Conservation (phyloP, 495 filamentous ascomycete genomes). For the Aspergillus ellipticus region DNA sequence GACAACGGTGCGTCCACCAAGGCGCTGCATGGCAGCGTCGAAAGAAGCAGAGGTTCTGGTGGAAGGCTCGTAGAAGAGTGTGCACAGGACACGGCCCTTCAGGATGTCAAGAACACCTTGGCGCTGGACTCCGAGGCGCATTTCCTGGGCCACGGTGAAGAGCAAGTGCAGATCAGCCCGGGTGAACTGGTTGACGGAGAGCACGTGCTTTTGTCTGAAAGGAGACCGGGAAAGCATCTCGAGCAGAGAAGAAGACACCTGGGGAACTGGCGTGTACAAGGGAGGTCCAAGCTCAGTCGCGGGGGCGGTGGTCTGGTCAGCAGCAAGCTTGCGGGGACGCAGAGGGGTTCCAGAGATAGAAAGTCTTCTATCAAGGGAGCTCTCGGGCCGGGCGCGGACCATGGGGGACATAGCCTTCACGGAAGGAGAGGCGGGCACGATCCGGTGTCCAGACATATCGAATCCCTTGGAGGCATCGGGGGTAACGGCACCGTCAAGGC, state of each 20-base stretch:
- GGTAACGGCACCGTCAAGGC: conserved; percentile 66
- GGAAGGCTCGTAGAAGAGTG: conserved; percentile 96
- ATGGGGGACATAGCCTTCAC: conserved; percentile 49
- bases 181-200: conserved; percentile 86
- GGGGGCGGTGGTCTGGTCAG: conserved; percentile 28
- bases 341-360: conserved; percentile 43
- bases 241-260: conserved; percentile 56
- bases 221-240: conserved; percentile 72
- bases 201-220: conserved; percentile 81
- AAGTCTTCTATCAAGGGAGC: conserved; percentile 41
- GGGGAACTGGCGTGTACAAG: conserved; percentile 39
- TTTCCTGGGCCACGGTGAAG: conserved; percentile 94
- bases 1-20: conserved; percentile 77
- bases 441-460: conserved; percentile 73
- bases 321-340: conserved; percentile 30
- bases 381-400: conserved; percentile 42
- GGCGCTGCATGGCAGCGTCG: conserved; percentile 95
- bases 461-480: conserved; percentile 56
- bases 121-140: conserved; percentile 87
- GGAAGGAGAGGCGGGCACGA: conserved; percentile 52
- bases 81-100: conserved; percentile 78
- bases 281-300: conserved; percentile 53
- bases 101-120: conserved; percentile 85
- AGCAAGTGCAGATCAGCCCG: conserved; percentile 84
- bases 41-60: conserved; percentile 95